A percentile compares a stretch with the other conserved stretches of the same genome.
Conservation (phyloP, 73 alveolate genomes). For the Tetrahymena borealis region DNA sequence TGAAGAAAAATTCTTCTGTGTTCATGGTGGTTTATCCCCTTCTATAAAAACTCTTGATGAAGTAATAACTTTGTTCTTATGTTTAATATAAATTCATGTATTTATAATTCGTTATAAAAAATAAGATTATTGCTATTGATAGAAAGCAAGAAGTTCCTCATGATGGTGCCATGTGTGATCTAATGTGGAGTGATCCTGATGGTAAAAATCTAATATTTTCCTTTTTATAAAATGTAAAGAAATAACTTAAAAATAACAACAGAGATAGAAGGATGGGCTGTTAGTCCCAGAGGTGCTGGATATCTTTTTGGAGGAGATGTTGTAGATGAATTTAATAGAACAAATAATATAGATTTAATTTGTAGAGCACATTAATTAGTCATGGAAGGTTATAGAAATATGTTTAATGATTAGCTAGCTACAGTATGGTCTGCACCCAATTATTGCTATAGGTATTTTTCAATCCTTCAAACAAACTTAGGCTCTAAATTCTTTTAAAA, state of each 20-base stretch:
- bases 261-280: constrained; percentile 47
- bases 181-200: constrained; percentile 98
- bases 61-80: not conserved
- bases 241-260: not conserved
- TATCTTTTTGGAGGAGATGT: constrained; percentile 93
- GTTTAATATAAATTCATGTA: not conserved
- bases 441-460: constrained; percentile 51
- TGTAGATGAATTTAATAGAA: constrained; percentile 70
- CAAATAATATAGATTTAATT: constrained; percentile 77
- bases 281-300: constrained; percentile 94
- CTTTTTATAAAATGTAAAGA: no score
- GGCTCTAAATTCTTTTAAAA: no score
- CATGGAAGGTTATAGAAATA: constrained; percentile 89
- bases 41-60: constrained; percentile 85
- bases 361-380: constrained; percentile 95
- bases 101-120: constrained; percentile 41
- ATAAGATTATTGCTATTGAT: constrained; percentile 82
- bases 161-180: constrained; percentile 98
- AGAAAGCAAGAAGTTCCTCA: constrained; percentile 99
- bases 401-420: constrained; percentile 63
- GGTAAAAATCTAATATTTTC: no score
- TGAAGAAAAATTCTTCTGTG: constrained; percentile 91
- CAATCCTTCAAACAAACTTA: no score
- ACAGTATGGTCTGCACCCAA: constrained; percentile 85
- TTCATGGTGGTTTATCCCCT: constrained; percentile 97